Evolutionary conservation across 2,329 filamentous ascomycete species (phyloP), one percentile per base, ranked within the genome.

Genomic region (Mycosphaerelloides madeirae): DNA sequence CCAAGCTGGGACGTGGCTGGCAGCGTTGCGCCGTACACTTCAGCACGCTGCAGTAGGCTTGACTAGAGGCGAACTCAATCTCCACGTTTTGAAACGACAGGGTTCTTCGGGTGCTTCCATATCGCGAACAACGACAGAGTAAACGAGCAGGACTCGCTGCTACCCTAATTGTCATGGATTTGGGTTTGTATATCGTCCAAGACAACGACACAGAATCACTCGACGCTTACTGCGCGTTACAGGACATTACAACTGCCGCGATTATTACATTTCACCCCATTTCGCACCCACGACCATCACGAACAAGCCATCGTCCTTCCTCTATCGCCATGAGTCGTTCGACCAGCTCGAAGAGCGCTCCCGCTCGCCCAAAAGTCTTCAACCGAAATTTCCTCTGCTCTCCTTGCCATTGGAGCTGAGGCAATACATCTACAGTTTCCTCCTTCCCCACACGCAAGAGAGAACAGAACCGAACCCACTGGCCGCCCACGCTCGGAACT

Each of bases 351-450:
- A 62, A 37, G 52, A 55, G 28, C 55, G 60, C 16, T 61, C 57
- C 19, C 59, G 60, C 40, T 61, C 57, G 7, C 61, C 61, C 14
- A 55, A 53, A 29, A 58, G 52, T 38, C 32, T 50, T 34, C 51
- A 53, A 39, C 58, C 57, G 33, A 56, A 56, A 20, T 57, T 59
- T 43, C 66, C 50, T 38, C 61, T 58, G 43, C 65, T 64, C 45
- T 62, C 45, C 31, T 62, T 74, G 6, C 71, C 72, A 0, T 50
- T 69, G 40, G 72, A 75, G 49, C 58, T 75, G 16, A 65, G 71
- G 14, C 61, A 65, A 28, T 55, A 68, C 14, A 68, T 75, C 31
- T 70, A 70, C 54, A 31, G 38, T 7, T 65, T 66, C 44, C 43
- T 73, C 19, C 62, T 74, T 13, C 72, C 72, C 11, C 59, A 57